A percentile compares a stretch with the other conserved stretches of the same genome.
These are phyloP conservation scores for Teratosphaeriaceae sp. DNA, from an alignment of 2,329 filamentous ascomycete species.

Conservation along the genomic window DNA sequence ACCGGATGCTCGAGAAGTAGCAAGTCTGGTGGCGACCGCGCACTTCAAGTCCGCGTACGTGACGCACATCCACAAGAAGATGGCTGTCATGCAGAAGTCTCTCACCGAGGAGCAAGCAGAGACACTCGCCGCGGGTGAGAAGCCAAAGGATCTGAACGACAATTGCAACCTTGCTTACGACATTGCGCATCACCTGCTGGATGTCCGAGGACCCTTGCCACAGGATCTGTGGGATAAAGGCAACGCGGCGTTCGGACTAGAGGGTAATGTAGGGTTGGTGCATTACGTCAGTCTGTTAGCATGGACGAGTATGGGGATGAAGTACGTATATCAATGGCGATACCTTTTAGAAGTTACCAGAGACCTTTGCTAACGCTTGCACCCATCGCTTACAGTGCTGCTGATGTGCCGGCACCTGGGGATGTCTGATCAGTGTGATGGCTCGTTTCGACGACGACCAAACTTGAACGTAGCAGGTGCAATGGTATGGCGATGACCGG, in stretches of 20 bases:
- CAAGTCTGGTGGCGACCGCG: constrained; percentile 1
- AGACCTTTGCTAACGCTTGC: too few species aligned
- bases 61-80: constrained; percentile 2
- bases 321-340: too few species aligned
- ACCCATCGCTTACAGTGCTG: too few species aligned
- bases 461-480: too few species aligned
- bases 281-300: constrained; percentile 1
- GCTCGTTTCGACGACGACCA: too few species aligned
- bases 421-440: too few species aligned
- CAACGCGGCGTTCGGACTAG: not conserved
- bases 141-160: constrained; percentile 2
- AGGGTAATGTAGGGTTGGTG: not conserved
- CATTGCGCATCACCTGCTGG: constrained; percentile 1
- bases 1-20: constrained; percentile 7
- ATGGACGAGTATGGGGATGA: constrained; percentile 5
- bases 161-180: constrained; percentile 4
- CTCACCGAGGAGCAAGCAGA: not conserved
- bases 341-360: too few species aligned
- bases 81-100: not conserved
- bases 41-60: constrained; percentile 9
- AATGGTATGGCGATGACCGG: too few species aligned
- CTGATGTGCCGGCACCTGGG: constrained; percentile 2
- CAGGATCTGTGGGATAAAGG: constrained; percentile 3
- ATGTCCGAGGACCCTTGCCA: constrained; percentile 3
- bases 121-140: constrained; percentile 5